Evolutionary conservation across 257 asterid species (phyloP).

Genomic region (Solanum pimpinellifolium): DNA sequence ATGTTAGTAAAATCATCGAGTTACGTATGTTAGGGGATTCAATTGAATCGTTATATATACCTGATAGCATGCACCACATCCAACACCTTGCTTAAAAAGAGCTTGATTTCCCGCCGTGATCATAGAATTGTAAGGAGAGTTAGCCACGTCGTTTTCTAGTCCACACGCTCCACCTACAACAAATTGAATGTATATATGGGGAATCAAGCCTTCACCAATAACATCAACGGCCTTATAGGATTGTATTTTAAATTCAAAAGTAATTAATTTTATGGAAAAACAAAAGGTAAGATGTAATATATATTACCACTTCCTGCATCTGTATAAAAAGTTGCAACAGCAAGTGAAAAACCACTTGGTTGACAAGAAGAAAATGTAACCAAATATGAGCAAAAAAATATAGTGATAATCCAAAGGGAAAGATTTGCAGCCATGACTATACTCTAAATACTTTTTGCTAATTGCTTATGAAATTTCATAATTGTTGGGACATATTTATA

Average conservation of each 20-base stretch:
- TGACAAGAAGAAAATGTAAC: background rate
- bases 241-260: background rate
- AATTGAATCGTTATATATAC: background rate
- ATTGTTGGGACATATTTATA: background rate
- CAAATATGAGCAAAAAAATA: background rate
- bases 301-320: background rate
- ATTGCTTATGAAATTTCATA: background rate
- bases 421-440: background rate
- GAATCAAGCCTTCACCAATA: background rate
- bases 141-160: background rate
- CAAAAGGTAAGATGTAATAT: background rate
- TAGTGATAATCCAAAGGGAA: background rate
- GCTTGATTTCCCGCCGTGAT: slow-evolving; percentile 2
- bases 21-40: background rate
- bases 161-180: slow-evolving; percentile 6
- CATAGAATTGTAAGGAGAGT: background rate
- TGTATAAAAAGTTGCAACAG: background rate
- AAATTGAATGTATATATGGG: background rate
- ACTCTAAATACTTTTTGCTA: background rate
- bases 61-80: slow-evolving; percentile 5
- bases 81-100: background rate
- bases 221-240: background rate
- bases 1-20: background rate
- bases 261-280: background rate
- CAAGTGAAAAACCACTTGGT: background rate